phyloP scores from a whole-genome alignment of 2,329 filamentous ascomycete genomes.

The Neopestalotiopsis clavispora region DNA sequence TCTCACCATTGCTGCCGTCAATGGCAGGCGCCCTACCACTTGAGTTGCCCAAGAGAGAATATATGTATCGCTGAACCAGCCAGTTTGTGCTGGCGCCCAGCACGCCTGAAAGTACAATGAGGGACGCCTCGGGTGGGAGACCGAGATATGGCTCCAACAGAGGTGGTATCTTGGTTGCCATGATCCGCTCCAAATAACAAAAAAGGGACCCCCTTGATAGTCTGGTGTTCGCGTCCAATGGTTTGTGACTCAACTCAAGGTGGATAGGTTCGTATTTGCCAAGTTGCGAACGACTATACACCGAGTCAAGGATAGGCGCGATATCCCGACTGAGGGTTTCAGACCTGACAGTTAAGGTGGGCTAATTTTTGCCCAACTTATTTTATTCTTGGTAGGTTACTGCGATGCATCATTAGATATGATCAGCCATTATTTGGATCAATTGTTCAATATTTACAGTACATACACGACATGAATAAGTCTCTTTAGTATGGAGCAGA shows the following conservation, averaged over 20 bases:
- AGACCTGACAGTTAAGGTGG: background rate
- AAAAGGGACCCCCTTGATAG: too few relatives aligned
- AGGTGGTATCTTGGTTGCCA: slow-evolving; percentile 61
- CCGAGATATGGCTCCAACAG: slow-evolving; percentile 68
- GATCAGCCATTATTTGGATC: background rate
- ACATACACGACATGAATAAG: background rate
- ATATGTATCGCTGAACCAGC: slow-evolving; percentile 64
- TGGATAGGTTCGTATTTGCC: background rate
- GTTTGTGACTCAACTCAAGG: background rate
- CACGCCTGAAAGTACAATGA: slow-evolving; percentile 72
- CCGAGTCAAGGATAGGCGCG: slow-evolving; percentile 9
- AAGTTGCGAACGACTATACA: slow-evolving; percentile 15
- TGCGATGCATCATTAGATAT: background rate
- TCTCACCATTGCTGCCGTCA: slow-evolving; percentile 36
- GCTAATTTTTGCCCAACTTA: background rate
- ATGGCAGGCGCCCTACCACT: slow-evolving; percentile 14
- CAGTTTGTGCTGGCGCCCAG: slow-evolving; percentile 69
- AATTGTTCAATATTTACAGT: background rate
- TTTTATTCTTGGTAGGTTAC: background rate
- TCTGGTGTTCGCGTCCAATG: background rate
- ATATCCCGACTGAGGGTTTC: slow-evolving; percentile 2
- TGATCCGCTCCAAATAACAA: slow-evolving; percentile 23
- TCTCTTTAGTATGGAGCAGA: background rate
- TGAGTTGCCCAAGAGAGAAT: slow-evolving; percentile 44
- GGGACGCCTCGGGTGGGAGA: slow-evolving; percentile 61